Percentiles rank a stretch among this genome's conserved stretches.
phyloP scores from a whole-genome alignment of 164 flowering plant species.

The Piper longum region DNA sequence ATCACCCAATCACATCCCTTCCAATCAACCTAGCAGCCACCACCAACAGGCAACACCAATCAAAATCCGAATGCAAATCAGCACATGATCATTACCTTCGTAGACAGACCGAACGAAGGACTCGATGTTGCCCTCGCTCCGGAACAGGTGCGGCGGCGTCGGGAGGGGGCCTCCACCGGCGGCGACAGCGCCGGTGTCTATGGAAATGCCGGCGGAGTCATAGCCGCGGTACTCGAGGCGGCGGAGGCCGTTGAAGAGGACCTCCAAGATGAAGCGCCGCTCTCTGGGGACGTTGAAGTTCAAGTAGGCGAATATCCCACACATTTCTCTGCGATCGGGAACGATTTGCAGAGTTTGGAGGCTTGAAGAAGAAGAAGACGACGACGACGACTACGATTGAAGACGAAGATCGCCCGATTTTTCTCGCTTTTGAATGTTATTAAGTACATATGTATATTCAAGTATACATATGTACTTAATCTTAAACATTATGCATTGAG shows the following conservation, averaged over 20 bases:
- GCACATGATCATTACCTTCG: conserved; percentile 27
- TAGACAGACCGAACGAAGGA: conserved; percentile 82
- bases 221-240: conserved; percentile 95
- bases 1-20: neutral
- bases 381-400: too few relatives aligned
- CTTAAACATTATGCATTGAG: too few relatives aligned
- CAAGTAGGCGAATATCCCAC: conserved; percentile 93
- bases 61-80: too few relatives aligned
- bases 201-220: conserved; percentile 88
- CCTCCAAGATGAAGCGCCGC: conserved; percentile 64
- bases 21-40: neutral
- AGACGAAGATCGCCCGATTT: too few relatives aligned
- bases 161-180: neutral
- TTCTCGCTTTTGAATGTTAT: too few relatives aligned
- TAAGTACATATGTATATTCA: too few relatives aligned
- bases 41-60: neutral
- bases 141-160: conserved; percentile 56
- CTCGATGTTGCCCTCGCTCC: conserved; percentile 89
- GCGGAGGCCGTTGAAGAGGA: conserved; percentile 80
- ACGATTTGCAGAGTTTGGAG: too few relatives aligned
- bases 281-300: conserved; percentile 64
- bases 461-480: too few relatives aligned
- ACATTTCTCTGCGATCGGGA: conserved; percentile 28
- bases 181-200: conserved; percentile 27
- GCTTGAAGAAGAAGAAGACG: too few relatives aligned